Evolutionary conservation across 371 early-diverging fungal genomes (phyloP), one percentile per base, ranked within the genome.

Genomic region (Haplosporangium sp.): DNA sequence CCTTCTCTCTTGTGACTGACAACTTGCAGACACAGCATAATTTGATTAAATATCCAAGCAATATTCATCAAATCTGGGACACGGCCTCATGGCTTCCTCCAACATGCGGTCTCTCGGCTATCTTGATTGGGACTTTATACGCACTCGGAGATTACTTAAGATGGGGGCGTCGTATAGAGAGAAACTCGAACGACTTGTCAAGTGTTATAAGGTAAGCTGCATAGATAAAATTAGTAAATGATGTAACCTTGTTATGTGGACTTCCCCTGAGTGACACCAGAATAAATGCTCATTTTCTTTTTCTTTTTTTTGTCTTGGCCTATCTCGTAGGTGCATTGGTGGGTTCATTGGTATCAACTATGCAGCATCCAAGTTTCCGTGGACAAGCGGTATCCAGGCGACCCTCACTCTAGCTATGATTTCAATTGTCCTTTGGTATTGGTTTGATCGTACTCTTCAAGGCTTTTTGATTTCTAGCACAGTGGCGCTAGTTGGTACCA

Each of bases 341-440:
- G 90, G 86, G 13, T 85, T 91, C 66, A 86, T 89, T 39, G 91
- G 91, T 1, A 83, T 88, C 59, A 85, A 85, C 56, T 89, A 89
- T 73, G 90, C 89, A 9, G 84, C 86, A 13, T 83, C 87, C 42
- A 90, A 86, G 67, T 58, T 91, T 2, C 83, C 88, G 1, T 88
- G 89, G 88, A 84, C 85, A 19, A 83, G 77, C 74, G 78, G 74
- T 65, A 45, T 84, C 15, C 89, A 90, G 57, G 86, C 89, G 27
- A 87, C 86, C 15, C 70, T 85, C 61, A 86, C 88, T 6, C 77
- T 90, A n/a, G 85, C 86, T 5, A 59, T 88, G 38, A 85, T 89
- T 19, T 85, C 88, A 0, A 42, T 90, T 19, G 87, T 84, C 34
- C 71, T 90, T 19, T 91, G 91, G 91, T 86, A 88, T 71, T 75